Evolutionary conservation across 1,139 yeast species (phyloP).

Genomic region (Yamadazyma triangularis): DNA sequence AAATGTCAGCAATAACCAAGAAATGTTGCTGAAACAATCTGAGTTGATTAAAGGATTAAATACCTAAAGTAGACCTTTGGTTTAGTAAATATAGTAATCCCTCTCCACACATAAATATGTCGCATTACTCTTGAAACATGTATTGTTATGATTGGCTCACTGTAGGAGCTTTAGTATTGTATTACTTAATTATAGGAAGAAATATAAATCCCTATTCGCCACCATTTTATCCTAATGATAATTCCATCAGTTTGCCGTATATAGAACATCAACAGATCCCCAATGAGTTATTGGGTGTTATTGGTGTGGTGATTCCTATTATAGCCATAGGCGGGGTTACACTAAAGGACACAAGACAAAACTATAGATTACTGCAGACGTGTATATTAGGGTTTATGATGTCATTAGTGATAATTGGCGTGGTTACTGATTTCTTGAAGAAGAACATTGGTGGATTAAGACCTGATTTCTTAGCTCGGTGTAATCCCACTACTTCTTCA

Average conservation of each 20-base stretch:
- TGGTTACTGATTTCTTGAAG: constrained; percentile 64
- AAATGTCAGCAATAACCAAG: constrained; percentile 38
- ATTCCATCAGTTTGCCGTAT: constrained; percentile 41
- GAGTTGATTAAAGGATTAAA: constrained; percentile 48
- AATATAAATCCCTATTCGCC: constrained; percentile 25
- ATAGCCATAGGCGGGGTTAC: not conserved
- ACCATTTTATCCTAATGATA: constrained; percentile 26
- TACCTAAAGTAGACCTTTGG: constrained; percentile 2
- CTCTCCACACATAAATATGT: too few species aligned
- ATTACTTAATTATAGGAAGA: constrained; percentile 4
- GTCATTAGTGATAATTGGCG: constrained; percentile 47
- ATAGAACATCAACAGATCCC: constrained; percentile 34
- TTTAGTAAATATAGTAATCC: too few species aligned
- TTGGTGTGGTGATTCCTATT: not conserved
- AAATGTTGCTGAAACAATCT: constrained; percentile 43
- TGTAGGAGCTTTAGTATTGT: constrained; percentile 1
- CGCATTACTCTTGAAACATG: too few species aligned
- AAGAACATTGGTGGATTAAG: constrained; percentile 77
- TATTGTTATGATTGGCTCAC: constrained; percentile 5
- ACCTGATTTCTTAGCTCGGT: constrained; percentile 74
- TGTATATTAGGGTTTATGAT: constrained; percentile 51
- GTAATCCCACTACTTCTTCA: constrained; percentile 47
- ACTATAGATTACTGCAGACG: constrained; percentile 11
- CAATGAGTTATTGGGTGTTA: not conserved
- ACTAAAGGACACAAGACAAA: too few species aligned